These are phyloP conservation scores for Penicillium taxi DNA, from an alignment of 495 filamentous ascomycete species.

Conservation along the genomic window DNA sequence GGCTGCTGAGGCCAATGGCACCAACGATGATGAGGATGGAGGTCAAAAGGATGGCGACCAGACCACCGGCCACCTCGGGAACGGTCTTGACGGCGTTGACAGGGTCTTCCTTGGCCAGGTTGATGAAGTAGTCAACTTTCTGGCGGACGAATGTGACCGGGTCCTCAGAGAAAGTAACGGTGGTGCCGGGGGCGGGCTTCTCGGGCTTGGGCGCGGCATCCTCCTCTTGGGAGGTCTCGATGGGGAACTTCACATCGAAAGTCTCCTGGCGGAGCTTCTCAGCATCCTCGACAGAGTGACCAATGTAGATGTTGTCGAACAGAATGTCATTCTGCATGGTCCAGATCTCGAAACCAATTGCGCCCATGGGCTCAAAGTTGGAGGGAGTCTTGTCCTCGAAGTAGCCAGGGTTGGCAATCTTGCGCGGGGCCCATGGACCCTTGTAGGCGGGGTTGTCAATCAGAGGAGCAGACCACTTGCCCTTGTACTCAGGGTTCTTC, in stretches of 20 bases:
- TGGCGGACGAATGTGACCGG: constrained; percentile 82
- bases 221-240: constrained; percentile 78
- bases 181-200: constrained; percentile 56
- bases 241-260: constrained; percentile 81
- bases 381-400: constrained; percentile 96
- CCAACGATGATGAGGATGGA: constrained; percentile 61
- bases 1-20: constrained; percentile 44
- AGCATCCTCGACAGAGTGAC: constrained; percentile 92
- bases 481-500: constrained; percentile 97
- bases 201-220: constrained; percentile 73
- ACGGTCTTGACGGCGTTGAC: constrained; percentile 83
- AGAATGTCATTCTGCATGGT: constrained; percentile 99
- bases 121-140: constrained; percentile 83
- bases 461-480: constrained; percentile 89
- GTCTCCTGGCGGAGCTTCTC: constrained; percentile 84
- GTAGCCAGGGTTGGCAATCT: constrained; percentile 95
- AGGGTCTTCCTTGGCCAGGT: constrained; percentile 79
- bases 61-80: constrained; percentile 79
- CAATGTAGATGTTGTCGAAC: constrained; percentile 99
- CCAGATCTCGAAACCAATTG: constrained; percentile 98
- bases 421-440: constrained; percentile 86
- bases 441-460: constrained; percentile 99
- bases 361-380: constrained; percentile 97
- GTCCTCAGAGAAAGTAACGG: constrained; percentile 88
- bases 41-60: constrained; percentile 60